Evolutionary conservation across 2,329 filamentous ascomycete genomes (phyloP).

Genomic region (Penicillium sp.): DNA sequence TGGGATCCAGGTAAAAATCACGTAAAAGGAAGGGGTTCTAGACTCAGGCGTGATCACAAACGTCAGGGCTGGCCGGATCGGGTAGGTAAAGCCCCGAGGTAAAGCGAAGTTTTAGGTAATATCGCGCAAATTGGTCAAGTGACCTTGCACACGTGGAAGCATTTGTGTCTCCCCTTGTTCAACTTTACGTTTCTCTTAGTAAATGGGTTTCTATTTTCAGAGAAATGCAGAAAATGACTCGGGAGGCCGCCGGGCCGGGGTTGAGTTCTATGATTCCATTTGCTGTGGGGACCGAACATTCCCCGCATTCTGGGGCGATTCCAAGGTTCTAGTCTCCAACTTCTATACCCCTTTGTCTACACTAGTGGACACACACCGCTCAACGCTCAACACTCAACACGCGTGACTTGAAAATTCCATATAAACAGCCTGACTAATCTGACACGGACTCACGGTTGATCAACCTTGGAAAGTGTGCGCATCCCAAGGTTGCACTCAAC

Average conservation of each 20-base stretch:
- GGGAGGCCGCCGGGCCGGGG: background rate
- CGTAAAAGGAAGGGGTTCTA: slow-evolving; percentile 16
- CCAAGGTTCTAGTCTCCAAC: background rate
- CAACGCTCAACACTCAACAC: background rate
- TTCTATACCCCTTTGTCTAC: background rate
- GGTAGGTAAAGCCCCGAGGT: background rate
- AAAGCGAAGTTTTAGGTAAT: slow-evolving; percentile 7
- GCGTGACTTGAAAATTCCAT: background rate
- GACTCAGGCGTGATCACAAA: background rate
- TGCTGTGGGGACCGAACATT: slow-evolving; percentile 1
- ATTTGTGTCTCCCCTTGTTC: background rate
- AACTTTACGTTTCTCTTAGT: background rate
- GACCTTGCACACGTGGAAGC: slow-evolving; percentile 1
- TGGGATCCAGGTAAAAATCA: slow-evolving; percentile 4
- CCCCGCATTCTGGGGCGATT: slow-evolving; percentile 13
- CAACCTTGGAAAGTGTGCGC: background rate
- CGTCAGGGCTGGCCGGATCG: background rate
- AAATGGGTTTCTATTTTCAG: slow-evolving; percentile 2
- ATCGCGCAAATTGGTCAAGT: slow-evolving; percentile 7
- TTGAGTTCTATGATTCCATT: background rate
- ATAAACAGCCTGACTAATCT: background rate
- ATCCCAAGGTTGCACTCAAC: background rate
- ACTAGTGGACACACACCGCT: background rate
- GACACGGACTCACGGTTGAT: background rate
- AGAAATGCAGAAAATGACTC: background rate